These are phyloP conservation scores for Solanum hybrid DNA, from an alignment of 305 asterid genomes.

Conservation along the genomic window DNA sequence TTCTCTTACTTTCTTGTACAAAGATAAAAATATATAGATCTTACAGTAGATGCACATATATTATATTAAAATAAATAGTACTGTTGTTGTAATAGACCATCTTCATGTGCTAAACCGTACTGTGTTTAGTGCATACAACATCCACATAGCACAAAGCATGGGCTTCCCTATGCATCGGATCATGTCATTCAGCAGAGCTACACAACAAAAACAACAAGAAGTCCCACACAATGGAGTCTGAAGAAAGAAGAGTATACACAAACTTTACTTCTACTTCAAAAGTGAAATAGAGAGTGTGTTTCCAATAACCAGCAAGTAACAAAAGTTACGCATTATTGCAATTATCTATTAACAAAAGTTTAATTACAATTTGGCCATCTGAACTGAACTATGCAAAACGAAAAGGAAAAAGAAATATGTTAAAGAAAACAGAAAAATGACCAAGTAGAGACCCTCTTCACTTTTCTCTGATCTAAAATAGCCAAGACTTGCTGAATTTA, in stretches of 20 bases:
- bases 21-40: too few relatives aligned
- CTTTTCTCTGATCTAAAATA: neutral
- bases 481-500: conserved; percentile 1
- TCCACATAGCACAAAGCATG: neutral
- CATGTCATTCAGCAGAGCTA: neutral
- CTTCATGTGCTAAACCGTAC: neutral
- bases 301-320: neutral
- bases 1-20: neutral
- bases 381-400: neutral
- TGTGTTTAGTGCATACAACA: neutral
- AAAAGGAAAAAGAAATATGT: neutral
- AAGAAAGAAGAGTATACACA: neutral
- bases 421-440: neutral
- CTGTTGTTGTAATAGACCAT: neutral
- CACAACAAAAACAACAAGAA: neutral
- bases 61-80: neutral
- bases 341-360: conserved; percentile 11
- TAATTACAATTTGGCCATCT: conserved; percentile 10
- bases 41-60: neutral
- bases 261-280: neutral
- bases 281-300: neutral
- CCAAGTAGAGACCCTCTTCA: neutral
- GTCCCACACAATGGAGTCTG: neutral
- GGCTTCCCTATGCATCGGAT: neutral
- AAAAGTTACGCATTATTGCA: neutral